Conservation (phyloP, 257 asterid species). For the Fraxinus quadrangulata region DNA sequence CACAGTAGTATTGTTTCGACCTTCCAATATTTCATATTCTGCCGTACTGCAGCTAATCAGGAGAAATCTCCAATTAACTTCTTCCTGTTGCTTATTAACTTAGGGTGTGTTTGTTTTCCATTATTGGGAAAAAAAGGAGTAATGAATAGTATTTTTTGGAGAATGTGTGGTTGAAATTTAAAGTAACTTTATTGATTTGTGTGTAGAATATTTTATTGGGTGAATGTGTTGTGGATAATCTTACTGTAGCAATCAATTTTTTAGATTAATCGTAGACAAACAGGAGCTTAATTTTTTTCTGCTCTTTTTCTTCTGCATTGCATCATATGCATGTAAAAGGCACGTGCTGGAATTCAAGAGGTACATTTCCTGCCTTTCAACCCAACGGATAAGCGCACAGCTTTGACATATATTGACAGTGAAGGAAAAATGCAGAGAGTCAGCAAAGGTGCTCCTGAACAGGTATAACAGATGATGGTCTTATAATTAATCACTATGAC, state of each 20-base stretch:
- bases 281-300: neutral
- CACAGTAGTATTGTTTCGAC: neutral
- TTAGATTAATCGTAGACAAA: too few species aligned
- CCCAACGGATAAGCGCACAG: slow-evolving; percentile 46
- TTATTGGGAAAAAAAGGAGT: too few species aligned
- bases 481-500: neutral
- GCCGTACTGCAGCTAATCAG: neutral
- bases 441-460: slow-evolving; percentile 51
- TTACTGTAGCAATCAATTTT: too few species aligned
- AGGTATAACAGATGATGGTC: slow-evolving; percentile 25
- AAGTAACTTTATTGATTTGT: too few species aligned
- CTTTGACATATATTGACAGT: slow-evolving; percentile 38
- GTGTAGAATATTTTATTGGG: too few species aligned
- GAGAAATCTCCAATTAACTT: neutral
- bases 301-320: neutral
- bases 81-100: neutral
- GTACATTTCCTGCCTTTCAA: slow-evolving; percentile 47
- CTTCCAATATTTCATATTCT: neutral
- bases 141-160: too few species aligned
- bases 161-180: too few species aligned
- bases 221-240: too few species aligned
- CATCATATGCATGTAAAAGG: slow-evolving; percentile 23
- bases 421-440: slow-evolving; percentile 44
- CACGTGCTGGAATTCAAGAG: slow-evolving; percentile 39
- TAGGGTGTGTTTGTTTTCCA: neutral